Percentiles rank a stretch among this genome's conserved stretches.
Conservation (phyloP, 2,329 filamentous ascomycete genomes). For the Curvularia lunata region DNA sequence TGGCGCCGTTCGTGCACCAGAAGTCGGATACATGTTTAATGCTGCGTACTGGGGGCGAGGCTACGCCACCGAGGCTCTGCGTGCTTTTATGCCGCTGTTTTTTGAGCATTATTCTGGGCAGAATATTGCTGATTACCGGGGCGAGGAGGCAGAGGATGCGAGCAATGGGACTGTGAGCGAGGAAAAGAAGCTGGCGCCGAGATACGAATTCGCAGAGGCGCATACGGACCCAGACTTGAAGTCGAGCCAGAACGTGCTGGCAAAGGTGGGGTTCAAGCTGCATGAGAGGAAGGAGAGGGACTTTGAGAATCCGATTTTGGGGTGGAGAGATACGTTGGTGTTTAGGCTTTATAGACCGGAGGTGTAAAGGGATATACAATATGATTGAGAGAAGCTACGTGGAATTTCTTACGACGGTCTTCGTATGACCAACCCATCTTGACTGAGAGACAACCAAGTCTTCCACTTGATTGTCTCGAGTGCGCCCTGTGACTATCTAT, state of each 20-base stretch:
- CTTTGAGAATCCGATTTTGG: slow-evolving; percentile 47
- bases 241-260: slow-evolving; percentile 63
- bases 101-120: slow-evolving; percentile 43
- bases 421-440: background rate
- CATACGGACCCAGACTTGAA: slow-evolving; percentile 59
- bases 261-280: slow-evolving; percentile 62
- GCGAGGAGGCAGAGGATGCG: background rate
- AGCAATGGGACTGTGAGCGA: slow-evolving; percentile 5
- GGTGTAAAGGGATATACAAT: background rate
- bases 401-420: background rate
- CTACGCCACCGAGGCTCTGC: slow-evolving; percentile 54
- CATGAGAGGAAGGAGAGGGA: slow-evolving; percentile 53
- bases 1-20: slow-evolving; percentile 51
- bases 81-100: slow-evolving; percentile 51
- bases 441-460: background rate
- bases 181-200: slow-evolving; percentile 5
- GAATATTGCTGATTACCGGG: background rate
- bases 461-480: slow-evolving; percentile 4
- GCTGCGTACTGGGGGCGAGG: slow-evolving; percentile 50
- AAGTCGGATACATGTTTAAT: slow-evolving; percentile 54
- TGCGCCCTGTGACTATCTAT: background rate
- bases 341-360: slow-evolving; percentile 40
- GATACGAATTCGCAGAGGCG: slow-evolving; percentile 48
- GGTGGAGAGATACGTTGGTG: slow-evolving; percentile 46
- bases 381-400: background rate